Conservation (phyloP, 257 asterid species). For the Oldenlandia corymbosa region DNA sequence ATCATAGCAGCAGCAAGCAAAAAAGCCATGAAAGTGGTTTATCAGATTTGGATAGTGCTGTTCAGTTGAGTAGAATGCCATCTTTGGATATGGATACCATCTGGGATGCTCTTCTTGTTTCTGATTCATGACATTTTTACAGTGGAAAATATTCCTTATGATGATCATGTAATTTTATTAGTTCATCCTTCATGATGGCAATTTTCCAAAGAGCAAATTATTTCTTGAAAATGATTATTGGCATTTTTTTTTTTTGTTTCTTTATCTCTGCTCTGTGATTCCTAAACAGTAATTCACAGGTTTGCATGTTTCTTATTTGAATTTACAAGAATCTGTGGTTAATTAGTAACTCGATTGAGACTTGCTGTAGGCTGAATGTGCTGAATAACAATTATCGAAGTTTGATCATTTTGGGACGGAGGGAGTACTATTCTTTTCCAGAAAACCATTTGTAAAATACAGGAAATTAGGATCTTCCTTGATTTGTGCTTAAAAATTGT, state of each 20-base stretch:
- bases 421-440: no score
- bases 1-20: conserved; percentile 21
- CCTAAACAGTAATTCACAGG: no score
- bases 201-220: background rate
- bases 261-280: no score
- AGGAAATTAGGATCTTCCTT: no score
- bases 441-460: no score
- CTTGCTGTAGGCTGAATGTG: no score
- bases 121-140: conserved; percentile 40
- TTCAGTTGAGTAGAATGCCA: conserved; percentile 74
- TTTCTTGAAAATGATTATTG: background rate
- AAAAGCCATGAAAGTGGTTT: conserved; percentile 22
- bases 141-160: background rate
- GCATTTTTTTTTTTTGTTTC: background rate
- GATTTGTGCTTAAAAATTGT: no score
- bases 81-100: conserved; percentile 82
- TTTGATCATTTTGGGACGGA: no score
- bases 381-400: no score
- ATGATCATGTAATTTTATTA: background rate
- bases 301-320: no score
- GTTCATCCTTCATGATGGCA: background rate
- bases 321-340: no score
- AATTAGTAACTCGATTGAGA: no score
- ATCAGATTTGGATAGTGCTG: conserved; percentile 39
- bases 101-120: conserved; percentile 71